Conservation (phyloP, 352 stramenopile genomes). For the Globisporangium megalacanthum region DNA sequence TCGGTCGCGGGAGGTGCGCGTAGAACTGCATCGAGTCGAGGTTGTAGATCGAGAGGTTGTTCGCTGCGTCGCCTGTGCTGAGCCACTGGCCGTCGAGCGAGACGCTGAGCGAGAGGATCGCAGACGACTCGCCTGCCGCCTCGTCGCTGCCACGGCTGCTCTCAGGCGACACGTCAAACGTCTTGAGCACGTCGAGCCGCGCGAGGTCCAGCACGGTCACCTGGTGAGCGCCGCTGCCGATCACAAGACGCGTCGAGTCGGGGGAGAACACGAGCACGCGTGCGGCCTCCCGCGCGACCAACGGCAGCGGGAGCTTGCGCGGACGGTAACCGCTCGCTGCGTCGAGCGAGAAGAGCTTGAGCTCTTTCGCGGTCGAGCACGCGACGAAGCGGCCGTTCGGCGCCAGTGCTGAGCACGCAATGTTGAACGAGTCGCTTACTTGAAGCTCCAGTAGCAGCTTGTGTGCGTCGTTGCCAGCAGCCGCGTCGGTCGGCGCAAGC, state of each 20-base stretch:
- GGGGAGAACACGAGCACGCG: constrained; percentile 72
- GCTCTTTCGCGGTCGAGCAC: constrained; percentile 74
- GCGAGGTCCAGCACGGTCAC: constrained; percentile 70
- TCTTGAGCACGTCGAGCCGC: constrained; percentile 72
- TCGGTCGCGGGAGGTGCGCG: constrained; percentile 51
- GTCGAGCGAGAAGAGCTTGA: constrained; percentile 88
- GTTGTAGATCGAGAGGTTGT: constrained; percentile 78
- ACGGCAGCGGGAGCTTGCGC: constrained; percentile 46
- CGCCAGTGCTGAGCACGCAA: constrained; percentile 80
- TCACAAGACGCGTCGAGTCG: constrained; percentile 70
- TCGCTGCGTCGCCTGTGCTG: constrained; percentile 52
- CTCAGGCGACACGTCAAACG: constrained; percentile 39
- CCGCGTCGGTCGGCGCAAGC: constrained; percentile 34
- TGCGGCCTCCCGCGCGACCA: constrained; percentile 33
- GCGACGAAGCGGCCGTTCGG: constrained; percentile 83
- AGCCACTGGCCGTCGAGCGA: constrained; percentile 82
- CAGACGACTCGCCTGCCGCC: constrained; percentile 17
- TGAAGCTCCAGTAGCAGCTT: constrained; percentile 80
- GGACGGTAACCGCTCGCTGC: constrained; percentile 34
- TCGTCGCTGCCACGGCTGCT: constrained; percentile 1
- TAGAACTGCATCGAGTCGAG: constrained; percentile 86
- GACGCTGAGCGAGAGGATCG: constrained; percentile 65
- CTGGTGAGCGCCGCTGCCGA: constrained; percentile 56
- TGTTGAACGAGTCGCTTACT: constrained; percentile 70
- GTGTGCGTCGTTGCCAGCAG: constrained; percentile 17